phyloP scores from a whole-genome alignment of 2,329 filamentous ascomycete species.

The Diaporthe sp. region DNA sequence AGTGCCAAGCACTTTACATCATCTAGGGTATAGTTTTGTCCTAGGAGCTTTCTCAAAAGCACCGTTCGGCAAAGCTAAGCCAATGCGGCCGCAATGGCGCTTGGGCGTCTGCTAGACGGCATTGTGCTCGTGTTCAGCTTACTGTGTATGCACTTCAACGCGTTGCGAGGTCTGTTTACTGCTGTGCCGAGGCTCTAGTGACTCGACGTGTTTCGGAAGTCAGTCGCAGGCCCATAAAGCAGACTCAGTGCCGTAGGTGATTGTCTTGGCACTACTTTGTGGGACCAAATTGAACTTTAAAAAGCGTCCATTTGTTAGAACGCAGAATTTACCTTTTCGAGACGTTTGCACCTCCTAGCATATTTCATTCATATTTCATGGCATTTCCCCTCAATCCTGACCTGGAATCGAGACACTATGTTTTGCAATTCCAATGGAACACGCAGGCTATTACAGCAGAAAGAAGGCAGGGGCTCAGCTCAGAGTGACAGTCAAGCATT shows the following conservation, averaged over 20 bases:
- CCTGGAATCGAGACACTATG: too few species aligned
- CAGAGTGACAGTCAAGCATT: too few species aligned
- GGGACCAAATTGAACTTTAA: not conserved
- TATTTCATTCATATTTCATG: too few species aligned
- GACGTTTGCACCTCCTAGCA: too few species aligned
- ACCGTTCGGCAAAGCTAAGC: not conserved
- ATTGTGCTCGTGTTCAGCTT: not conserved
- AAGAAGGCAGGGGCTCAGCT: too few species aligned
- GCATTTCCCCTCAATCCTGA: too few species aligned
- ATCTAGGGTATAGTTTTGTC: not conserved
- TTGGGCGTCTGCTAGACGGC: too few species aligned
- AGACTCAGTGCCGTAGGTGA: not conserved
- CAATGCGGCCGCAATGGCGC: not conserved
- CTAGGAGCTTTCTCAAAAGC: not conserved
- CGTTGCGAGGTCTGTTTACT: not conserved
- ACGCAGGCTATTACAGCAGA: too few species aligned
- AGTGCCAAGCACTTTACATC: constrained; percentile 14
- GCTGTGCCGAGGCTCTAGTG: not conserved
- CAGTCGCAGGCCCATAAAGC: not conserved
- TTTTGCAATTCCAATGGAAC: too few species aligned
- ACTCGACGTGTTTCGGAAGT: not conserved
- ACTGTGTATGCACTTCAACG: too few species aligned
- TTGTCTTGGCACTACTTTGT: constrained; percentile 18
- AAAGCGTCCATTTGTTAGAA: not conserved
- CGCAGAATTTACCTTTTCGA: too few species aligned